These are phyloP conservation scores for Stagonosporopsis cucurbitacearum DNA, from an alignment of 2,329 filamentous ascomycete species.

Conservation along the genomic window DNA sequence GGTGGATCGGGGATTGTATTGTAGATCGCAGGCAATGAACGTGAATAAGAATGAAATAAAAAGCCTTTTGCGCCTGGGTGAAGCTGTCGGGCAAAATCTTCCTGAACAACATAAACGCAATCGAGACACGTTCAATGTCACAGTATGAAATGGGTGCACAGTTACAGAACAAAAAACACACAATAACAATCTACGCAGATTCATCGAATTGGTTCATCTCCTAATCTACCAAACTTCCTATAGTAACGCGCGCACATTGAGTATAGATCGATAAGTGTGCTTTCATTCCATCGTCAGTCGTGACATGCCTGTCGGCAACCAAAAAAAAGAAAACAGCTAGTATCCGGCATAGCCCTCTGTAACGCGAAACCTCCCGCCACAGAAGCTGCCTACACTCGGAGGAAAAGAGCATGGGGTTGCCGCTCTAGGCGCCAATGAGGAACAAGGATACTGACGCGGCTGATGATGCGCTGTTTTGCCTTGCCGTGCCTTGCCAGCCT, in stretches of 20 bases:
- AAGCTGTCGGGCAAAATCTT: neutral
- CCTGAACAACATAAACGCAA: neutral
- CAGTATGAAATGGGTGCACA: neutral
- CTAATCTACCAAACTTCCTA: slow-evolving; percentile 14
- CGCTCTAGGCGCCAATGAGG: slow-evolving; percentile 11
- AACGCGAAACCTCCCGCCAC: neutral
- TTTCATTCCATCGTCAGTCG: slow-evolving; percentile 20
- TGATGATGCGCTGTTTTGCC: slow-evolving; percentile 3
- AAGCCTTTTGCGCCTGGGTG: too few species aligned
- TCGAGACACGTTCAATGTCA: neutral
- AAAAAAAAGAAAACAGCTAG: too few species aligned
- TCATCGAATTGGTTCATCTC: slow-evolving; percentile 13
- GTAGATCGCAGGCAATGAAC: too few species aligned
- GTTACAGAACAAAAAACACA: neutral
- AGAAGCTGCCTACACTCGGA: slow-evolving; percentile 5
- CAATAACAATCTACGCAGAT: neutral
- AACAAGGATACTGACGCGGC: slow-evolving; percentile 10
- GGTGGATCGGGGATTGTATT: too few species aligned
- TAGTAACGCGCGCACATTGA: slow-evolving; percentile 20
- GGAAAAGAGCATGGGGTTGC: slow-evolving; percentile 1
- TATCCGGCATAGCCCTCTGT: neutral
- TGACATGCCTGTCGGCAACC: slow-evolving; percentile 9
- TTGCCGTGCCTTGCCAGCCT: slow-evolving; percentile 8
- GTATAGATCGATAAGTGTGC: slow-evolving; percentile 18
- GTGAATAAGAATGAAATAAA: too few species aligned